Evolutionary conservation across 306 rosid species (phyloP), one percentile per base, ranked within the genome.

Genomic region (Abrus precatorius): DNA sequence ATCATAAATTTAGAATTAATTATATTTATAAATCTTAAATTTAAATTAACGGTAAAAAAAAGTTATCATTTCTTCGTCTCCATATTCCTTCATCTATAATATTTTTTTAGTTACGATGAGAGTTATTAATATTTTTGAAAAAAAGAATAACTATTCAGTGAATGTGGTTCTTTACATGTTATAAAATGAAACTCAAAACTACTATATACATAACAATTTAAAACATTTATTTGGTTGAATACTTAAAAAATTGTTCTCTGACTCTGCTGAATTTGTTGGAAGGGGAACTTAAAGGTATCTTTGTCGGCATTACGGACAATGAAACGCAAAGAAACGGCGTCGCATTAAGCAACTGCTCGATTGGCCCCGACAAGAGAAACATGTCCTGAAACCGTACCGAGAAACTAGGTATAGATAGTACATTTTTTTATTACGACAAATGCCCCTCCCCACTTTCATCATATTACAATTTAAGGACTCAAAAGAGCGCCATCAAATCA

Each of bases 341-440:
- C 77, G 77, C 7, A 56, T 55, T 6, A 3, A 33, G 76, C 60
- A 10, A 57, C 36, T 69, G 62, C 76, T 69, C 63, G 20, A 59
- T 57, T 69, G 43, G 62, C 83, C 76, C 70, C 70, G 70, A 45
- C 83, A 69, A 20, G 70, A 45, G 76, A 69, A 69, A 57, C 83
- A 44, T 33, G 76, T 44, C 69, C 50, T 56, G 69, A 79, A 79
- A 69, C 70, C 50, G 63, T 67, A 66, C 75, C 75, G n/a, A 9
- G 75, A 61, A 78, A 67, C 38, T 55, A 55, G 67, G 77, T 13
- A 74, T 20, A 74, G 69, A 40, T 9, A 41, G 30, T 57, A 45
- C 49, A 20, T 8, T 47, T 45, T 43, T 47, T 0, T 6, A 1
- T 69, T 44, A 66, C 2, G 63, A 59, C 77, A 69, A 57, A 59